Evolutionary conservation across 768 basidiomycete species (phyloP), one percentile per base, ranked within the genome.

Genomic region (Cystoderma amianthinum): DNA sequence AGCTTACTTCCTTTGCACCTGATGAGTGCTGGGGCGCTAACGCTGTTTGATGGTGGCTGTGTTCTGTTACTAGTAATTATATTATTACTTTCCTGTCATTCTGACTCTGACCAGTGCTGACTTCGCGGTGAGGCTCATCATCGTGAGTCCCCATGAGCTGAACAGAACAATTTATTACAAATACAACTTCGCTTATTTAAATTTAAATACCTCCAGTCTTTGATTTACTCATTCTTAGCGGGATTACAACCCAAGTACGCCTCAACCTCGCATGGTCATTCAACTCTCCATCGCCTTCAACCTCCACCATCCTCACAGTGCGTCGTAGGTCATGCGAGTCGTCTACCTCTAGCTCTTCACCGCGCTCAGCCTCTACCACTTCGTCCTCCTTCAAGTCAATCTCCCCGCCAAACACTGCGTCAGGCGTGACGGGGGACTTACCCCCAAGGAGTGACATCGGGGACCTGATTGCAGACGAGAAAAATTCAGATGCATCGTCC

Each of bases 331-430:
- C 81, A 3, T 64, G 64, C 11, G 83, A 80, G 54, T 91, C 82
- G 52, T 92, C 88, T 11, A 80, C 75, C 56, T 88, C 86, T 2
- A 74, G 80, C 43, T 88, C 88, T 57, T 85, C 85, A 4, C 77
- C 79, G 17, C 81, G 71, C 39, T 92, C 88, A 48, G 82, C 78
- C 44, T 91, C 87, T 40, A 87, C 55, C 13, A 89, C 71, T 48
- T 92, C 88, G 43, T 88, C 78, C 52, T 90, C 87, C 33, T 69
- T 62, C 46, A 92, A 54, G 50, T 91, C 88, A 42, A 88, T 82
- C 45, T 75, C 72, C 23, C 73, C 75, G 44, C 68, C 65, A 51
- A 78, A 80, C 21, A 88, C 80, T 23, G 82, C 75, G 37, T 86
- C 82, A 2, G 83, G 80, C 5, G 71, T 80, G 13, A 57, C 49